These are phyloP conservation scores for Ligustrum vulgare DNA, from an alignment of 257 asterid genomes.

Conservation along the genomic window DNA sequence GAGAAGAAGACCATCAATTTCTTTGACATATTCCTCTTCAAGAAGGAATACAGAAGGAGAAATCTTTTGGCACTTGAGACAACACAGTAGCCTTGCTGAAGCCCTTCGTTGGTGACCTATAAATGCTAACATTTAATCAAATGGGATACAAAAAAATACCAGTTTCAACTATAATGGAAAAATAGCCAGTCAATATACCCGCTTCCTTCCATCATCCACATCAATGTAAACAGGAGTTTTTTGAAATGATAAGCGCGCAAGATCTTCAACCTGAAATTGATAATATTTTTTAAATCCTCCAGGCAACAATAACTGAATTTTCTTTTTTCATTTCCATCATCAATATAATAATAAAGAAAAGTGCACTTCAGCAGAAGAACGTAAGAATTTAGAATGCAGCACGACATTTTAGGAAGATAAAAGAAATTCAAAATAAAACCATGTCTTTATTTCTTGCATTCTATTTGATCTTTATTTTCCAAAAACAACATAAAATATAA, in stretches of 20 bases:
- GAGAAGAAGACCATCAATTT: constrained; percentile 99
- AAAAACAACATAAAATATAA: background rate
- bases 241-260: constrained; percentile 84
- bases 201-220: constrained; percentile 86
- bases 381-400: background rate
- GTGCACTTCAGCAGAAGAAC: background rate
- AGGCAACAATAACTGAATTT: background rate
- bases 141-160: background rate
- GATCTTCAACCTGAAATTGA: constrained; percentile 85
- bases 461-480: background rate
- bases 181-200: constrained; percentile 39
- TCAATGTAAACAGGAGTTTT: constrained; percentile 68
- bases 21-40: constrained; percentile 80
- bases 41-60: constrained; percentile 84
- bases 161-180: constrained; percentile 13
- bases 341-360: background rate
- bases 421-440: background rate
- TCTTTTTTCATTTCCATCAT: background rate
- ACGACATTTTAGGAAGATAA: background rate
- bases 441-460: background rate
- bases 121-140: constrained; percentile 16
- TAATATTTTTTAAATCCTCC: constrained; percentile 17
- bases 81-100: constrained; percentile 91
- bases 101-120: constrained; percentile 92
- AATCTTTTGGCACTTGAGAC: constrained; percentile 83